Percentiles rank a stretch among this genome's conserved stretches.
Evolutionary conservation across 208 protist species (phyloP).

Genomic region (Acanthamoeba royreba): DNA sequence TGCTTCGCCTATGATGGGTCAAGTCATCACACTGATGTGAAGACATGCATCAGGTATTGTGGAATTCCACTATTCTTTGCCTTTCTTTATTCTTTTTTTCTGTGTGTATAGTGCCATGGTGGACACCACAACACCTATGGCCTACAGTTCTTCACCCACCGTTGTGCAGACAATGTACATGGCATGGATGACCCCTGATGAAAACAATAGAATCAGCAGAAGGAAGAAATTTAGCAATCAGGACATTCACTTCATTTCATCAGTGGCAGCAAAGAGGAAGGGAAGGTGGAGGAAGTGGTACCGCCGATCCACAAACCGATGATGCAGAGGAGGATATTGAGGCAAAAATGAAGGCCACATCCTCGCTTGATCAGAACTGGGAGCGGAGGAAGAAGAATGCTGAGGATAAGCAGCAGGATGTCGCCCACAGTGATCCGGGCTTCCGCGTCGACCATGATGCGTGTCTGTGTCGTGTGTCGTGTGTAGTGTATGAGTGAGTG

Average conservation of each 20-base stretch:
- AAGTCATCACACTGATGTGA: too few relatives aligned
- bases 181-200: not conserved
- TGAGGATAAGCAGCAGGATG: slow-evolving; percentile 17
- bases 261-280: not conserved
- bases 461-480: too few relatives aligned
- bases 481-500: too few relatives aligned
- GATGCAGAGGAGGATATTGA: not conserved
- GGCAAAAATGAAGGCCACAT: not conserved
- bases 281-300: not conserved
- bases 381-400: not conserved
- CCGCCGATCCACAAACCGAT: slow-evolving; percentile 14
- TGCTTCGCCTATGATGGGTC: too few relatives aligned
- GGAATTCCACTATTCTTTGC: too few relatives aligned
- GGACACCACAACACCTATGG: too few relatives aligned
- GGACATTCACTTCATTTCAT: not conserved
- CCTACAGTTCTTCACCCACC: not conserved
- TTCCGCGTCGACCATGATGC: not conserved
- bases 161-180: not conserved
- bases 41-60: too few relatives aligned
- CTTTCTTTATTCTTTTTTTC: too few relatives aligned
- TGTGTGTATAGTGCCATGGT: too few relatives aligned
- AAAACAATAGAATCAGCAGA: not conserved
- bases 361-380: not conserved
- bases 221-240: not conserved
- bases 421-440: not conserved